Conservation (phyloP, 2,329 filamentous ascomycete species). For the Aulographum hederae region DNA sequence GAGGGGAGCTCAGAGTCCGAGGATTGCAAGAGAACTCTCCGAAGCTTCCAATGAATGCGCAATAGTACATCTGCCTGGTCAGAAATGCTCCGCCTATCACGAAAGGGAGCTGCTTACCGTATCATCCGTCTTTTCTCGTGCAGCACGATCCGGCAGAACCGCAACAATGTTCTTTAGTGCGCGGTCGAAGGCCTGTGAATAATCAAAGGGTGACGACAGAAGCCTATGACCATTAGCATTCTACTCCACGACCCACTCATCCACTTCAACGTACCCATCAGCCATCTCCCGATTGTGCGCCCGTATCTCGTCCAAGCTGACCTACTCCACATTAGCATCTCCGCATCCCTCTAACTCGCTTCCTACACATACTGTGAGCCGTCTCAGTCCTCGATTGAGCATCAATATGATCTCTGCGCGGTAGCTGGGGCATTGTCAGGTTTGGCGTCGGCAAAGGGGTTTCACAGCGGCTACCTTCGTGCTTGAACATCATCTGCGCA, state of each 20-base stretch:
- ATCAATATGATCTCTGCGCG: conserved; percentile 71
- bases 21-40: conserved; percentile 91
- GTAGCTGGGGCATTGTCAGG: conserved; percentile 46
- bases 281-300: conserved; percentile 73
- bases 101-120: conserved; percentile 28
- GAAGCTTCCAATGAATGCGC: conserved; percentile 92
- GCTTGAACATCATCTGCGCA: conserved; percentile 31
- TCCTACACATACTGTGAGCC: conserved; percentile 30
- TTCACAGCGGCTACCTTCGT: conserved; percentile 1
- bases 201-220: conserved; percentile 76
- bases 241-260: too few species aligned
- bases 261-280: conserved; percentile 30
- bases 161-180: conserved; percentile 79
- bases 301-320: conserved; percentile 70
- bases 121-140: conserved; percentile 60
- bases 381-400: conserved; percentile 41
- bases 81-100: not conserved
- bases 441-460: conserved; percentile 1
- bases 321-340: conserved; percentile 9
- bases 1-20: conserved; percentile 69
- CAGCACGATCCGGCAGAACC: conserved; percentile 56
- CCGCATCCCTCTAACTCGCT: not conserved
- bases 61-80: conserved; percentile 50
- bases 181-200: conserved; percentile 69
- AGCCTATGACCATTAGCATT: too few species aligned